Conservation (phyloP, 371 early-diverging fungal species). For the Furculomyces boomerangus region DNA sequence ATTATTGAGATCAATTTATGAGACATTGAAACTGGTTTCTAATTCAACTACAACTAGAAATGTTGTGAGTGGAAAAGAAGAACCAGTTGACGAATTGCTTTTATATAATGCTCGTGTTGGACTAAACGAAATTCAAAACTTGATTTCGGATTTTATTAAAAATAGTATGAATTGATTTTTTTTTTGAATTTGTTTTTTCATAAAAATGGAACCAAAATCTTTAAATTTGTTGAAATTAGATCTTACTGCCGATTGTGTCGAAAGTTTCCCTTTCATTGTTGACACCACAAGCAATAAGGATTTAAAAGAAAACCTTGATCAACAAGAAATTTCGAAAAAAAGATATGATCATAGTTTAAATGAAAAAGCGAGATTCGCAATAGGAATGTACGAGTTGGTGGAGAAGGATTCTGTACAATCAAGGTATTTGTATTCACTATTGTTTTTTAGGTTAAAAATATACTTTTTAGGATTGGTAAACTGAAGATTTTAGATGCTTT, state of each 20-base stretch:
- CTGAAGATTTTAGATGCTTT: background rate
- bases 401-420: background rate
- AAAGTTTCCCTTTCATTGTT: conserved; percentile 10
- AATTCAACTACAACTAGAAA: too few species aligned
- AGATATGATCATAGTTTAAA: background rate
- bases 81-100: background rate
- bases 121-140: background rate
- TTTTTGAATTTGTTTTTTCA: too few species aligned
- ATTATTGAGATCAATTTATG: background rate
- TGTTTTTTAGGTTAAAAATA: background rate
- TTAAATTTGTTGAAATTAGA: background rate
- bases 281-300: background rate
- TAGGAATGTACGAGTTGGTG: conserved; percentile 17
- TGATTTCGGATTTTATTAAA: too few species aligned
- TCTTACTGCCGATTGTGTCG: conserved; percentile 12
- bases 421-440: background rate
- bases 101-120: background rate
- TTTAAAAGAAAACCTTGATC: background rate
- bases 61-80: background rate
- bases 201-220: background rate
- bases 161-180: too few species aligned
- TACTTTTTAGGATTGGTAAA: background rate
- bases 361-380: conserved; percentile 5
- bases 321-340: background rate
- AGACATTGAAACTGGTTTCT: background rate